These are phyloP conservation scores for Bolboschoenus planiculmis DNA, from an alignment of 176 grass and related monocot species.

Conservation along the genomic window DNA sequence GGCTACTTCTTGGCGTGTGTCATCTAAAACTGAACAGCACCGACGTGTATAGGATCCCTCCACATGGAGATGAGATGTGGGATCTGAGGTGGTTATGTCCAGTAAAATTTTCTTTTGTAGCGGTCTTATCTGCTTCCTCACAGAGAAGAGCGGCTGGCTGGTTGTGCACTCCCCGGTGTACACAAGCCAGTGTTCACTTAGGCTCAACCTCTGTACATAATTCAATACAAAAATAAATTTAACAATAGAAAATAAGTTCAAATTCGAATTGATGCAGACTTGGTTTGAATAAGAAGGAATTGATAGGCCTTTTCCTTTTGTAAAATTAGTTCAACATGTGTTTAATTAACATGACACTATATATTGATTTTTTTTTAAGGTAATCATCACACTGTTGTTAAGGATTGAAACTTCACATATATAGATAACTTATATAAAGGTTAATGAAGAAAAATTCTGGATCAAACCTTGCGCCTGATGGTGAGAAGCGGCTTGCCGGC, in stretches of 20 bases:
- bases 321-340: background rate
- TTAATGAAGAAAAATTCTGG: background rate
- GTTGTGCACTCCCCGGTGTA: conserved; percentile 57
- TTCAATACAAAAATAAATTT: background rate
- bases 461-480: conserved; percentile 48
- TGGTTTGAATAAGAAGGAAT: background rate
- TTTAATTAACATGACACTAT: no score
- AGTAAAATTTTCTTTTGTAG: conserved; percentile 30
- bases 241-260: background rate
- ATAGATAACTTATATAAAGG: background rate
- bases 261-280: background rate
- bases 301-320: background rate
- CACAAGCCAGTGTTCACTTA: conserved; percentile 61
- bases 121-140: conserved; percentile 41
- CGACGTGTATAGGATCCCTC: conserved; percentile 69
- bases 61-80: conserved; percentile 37
- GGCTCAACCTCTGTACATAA: conserved; percentile 68
- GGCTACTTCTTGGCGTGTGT: conserved; percentile 33
- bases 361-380: no score
- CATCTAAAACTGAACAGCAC: conserved; percentile 44
- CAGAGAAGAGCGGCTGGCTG: conserved; percentile 44
- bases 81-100: conserved; percentile 24
- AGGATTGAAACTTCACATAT: background rate
- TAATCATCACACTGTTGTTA: background rate
- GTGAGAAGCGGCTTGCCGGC: conserved; percentile 41